Evolutionary conservation across 108 stramenopile genomes (phyloP), one percentile per base, ranked within the genome.

Genomic region (Cyclotella distinguenda): DNA sequence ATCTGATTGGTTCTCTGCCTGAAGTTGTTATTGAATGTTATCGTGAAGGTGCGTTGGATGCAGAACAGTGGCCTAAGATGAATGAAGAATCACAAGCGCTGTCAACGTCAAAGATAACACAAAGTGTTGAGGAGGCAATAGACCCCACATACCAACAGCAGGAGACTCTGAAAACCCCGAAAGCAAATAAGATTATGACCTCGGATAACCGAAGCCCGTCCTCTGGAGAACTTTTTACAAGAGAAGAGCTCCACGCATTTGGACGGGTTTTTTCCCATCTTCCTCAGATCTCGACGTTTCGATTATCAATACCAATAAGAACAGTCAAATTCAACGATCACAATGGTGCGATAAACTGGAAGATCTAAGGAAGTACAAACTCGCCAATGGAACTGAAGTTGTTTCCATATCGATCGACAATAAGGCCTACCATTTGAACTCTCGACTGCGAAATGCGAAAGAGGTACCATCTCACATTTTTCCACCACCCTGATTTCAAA

Each of bases 401-500:
- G 59, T 60, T 15, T 59, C 74, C 27, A 47, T 59, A 39, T 22
- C 66, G 15, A 36, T 25, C 32, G 47, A 66, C 21, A 60, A 60
- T 6, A 75, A 75, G 34, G 52, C 68, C 21, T 75, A 75, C 35
- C 60, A 67, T 13, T 75, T 66, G 74, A 62, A 44, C 12, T 42
- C 48, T 28, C 66, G 74, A 21, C 74, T 67, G 34, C 66, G n/a
- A n/a, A n/a, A n/a, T n/a, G n/a, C n/a, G 74, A 21, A 75, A 75
- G 53, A 33, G 74, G 33, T 75, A 67, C 26, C 74, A 75, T 56
- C 51, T 75, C 10, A 75, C 74, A 54, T 62, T 75, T 44, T 28
- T 33, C 18, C 60, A 59, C 45, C 43, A 61, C n/a, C 74, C 74
- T 40, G 35, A 75, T 23, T 49, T 62, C 16, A 67, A 30, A 35